Evolutionary conservation across 2,329 filamentous ascomycete species (phyloP).

Genomic region (Calonectria naviculata): DNA sequence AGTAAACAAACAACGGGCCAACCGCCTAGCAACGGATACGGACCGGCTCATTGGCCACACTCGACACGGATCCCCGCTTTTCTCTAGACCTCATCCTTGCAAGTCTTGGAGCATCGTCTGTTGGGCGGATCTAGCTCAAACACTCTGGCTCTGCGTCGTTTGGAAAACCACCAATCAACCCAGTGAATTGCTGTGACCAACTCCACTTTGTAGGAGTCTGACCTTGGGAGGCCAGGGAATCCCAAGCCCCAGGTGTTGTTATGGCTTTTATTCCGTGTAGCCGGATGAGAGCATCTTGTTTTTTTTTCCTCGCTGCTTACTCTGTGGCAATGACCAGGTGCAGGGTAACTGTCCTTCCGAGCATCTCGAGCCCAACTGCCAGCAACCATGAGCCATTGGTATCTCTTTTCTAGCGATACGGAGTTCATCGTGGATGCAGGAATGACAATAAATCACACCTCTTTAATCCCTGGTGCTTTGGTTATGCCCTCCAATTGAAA

Average conservation of each 20-base stretch:
- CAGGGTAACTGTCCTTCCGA: not conserved
- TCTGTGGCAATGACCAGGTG: not conserved
- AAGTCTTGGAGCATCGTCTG: constrained; percentile 24
- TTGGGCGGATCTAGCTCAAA: constrained; percentile 17
- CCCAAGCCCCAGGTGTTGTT: not conserved
- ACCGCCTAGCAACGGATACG: constrained; percentile 46
- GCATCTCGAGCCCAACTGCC: not conserved
- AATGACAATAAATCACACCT: not conserved
- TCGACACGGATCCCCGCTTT: constrained; percentile 24
- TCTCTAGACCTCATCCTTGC: constrained; percentile 31
- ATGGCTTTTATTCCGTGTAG: not conserved
- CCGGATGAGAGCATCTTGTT: not conserved
- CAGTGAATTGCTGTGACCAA: constrained; percentile 16
- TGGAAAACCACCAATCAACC: constrained; percentile 17
- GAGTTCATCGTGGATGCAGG: not conserved
- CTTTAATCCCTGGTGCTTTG: not conserved
- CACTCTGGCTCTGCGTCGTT: constrained; percentile 18
- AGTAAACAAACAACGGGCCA: constrained; percentile 50
- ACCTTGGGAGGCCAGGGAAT: constrained; percentile 3
- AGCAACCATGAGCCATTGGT: not conserved
- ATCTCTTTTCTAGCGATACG: not conserved
- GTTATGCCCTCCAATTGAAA: not conserved
- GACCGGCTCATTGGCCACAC: constrained; percentile 36
- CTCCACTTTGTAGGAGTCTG: constrained; percentile 5
- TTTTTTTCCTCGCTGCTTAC: not conserved